Evolutionary conservation across 768 basidiomycete species (phyloP).

Genomic region (Auricularia cornea): DNA sequence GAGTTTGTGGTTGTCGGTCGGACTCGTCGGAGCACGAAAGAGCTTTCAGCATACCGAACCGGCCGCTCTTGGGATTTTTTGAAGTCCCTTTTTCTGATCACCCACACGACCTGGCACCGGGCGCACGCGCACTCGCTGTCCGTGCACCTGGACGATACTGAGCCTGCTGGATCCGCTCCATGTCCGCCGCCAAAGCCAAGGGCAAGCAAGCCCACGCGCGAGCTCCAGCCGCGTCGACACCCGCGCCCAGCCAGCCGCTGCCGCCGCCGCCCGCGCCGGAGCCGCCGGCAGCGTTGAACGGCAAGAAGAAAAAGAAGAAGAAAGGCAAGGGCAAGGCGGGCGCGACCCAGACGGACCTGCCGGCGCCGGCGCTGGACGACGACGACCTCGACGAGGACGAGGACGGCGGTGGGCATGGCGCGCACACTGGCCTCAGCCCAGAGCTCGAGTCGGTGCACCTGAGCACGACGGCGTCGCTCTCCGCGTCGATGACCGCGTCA

Average conservation of each 20-base stretch:
- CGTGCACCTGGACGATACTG: too few relatives aligned
- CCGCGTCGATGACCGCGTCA: constrained; percentile 26
- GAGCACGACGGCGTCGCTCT: constrained; percentile 37
- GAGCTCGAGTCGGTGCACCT: constrained; percentile 41
- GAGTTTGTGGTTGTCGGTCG: too few relatives aligned
- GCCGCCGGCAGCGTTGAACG: constrained; percentile 5
- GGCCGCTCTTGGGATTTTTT: too few relatives aligned
- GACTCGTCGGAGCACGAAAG: too few relatives aligned
- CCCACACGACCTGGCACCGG: too few relatives aligned
- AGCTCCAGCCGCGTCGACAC: too few relatives aligned
- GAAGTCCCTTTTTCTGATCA: too few relatives aligned
- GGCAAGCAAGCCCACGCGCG: too few relatives aligned
- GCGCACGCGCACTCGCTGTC: too few relatives aligned
- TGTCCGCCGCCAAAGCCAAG: too few relatives aligned
- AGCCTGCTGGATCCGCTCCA: too few relatives aligned
- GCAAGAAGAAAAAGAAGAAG: constrained; percentile 32
- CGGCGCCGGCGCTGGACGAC: constrained; percentile 6
- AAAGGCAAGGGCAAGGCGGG: constrained; percentile 39
- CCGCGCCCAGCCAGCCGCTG: background rate
- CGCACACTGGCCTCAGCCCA: constrained; percentile 33
- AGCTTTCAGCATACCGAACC: too few relatives aligned
- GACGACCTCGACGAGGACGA: constrained; percentile 16
- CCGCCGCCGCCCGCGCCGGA: background rate
- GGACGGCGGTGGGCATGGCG: constrained; percentile 22
- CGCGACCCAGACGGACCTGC: constrained; percentile 7